Evolutionary conservation across 257 asterid species (phyloP), one percentile per base, ranked within the genome.

Genomic region (Penstemon davidsonii): DNA sequence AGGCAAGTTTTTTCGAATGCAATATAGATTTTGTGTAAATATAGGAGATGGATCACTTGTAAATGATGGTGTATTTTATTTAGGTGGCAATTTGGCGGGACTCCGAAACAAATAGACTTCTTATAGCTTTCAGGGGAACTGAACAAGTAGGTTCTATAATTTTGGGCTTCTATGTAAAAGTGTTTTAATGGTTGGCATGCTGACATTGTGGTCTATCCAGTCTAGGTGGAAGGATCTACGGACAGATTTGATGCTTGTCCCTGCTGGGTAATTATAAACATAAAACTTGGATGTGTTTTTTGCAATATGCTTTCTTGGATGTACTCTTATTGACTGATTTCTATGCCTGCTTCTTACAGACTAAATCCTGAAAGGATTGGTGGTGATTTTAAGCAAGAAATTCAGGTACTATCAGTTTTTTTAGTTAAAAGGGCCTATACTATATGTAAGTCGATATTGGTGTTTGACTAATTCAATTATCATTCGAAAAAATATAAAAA

Each of bases 11-110:
- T 37, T 6, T 47, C 37, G 7, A 37, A 47, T 47, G 11, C 25
- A 25, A 4, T 13, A 4, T 39, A 58, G 11, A 18, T 18, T 64
- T 53, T 51, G 11, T 39, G 33, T 25, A 46, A 15, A 55, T 63
- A 67, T 49, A 53, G n/a, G 52, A 46, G 12, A 46, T 12, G 4
- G 12, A 4, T 49, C 4, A 49, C n/a, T 49, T 4, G 11, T 43
- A 1, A 25, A 1, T 25, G 33, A 2, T 25, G 33, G 44, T 45
- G 25, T 45, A 44, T 58, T 75, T 44, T 74, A 62, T 61, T 73
- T 83, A 94, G 97, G 96, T 91, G 25, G 96, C 97, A 15, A 83
- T 94, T 70, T 94, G 99, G 99, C 91, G 96, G 7, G 99, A 94
- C 78, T 76, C 69, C 25, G 59, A 71, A 40, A 80, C 96, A 76